Percentiles rank a stretch among this genome's conserved stretches.
Evolutionary conservation across 2,329 filamentous ascomycete genomes (phyloP).

Genomic region (Davidsoniella australis): DNA sequence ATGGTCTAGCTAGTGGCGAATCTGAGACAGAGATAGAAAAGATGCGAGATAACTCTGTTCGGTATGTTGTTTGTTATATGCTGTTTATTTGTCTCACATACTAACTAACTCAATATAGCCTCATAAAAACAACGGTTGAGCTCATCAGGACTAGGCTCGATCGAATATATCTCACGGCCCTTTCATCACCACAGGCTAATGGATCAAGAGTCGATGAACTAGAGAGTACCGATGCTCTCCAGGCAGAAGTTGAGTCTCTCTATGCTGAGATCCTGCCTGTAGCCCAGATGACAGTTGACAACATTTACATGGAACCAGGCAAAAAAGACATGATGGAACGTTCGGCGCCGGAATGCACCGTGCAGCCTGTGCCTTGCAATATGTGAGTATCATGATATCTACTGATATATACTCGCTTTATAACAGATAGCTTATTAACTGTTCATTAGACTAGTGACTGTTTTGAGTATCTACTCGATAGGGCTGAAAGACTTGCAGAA

Average conservation of each 20-base stretch:
- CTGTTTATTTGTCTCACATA: background rate
- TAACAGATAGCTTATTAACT: slow-evolving; percentile 14
- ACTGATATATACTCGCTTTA: background rate
- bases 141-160: slow-evolving; percentile 36
- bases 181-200: slow-evolving; percentile 15
- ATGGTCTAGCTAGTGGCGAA: slow-evolving; percentile 29
- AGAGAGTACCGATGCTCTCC: slow-evolving; percentile 27
- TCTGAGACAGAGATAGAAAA: slow-evolving; percentile 36
- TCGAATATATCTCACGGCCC: slow-evolving; percentile 33
- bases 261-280: slow-evolving; percentile 53
- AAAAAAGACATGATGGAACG: slow-evolving; percentile 27
- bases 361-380: slow-evolving; percentile 30
- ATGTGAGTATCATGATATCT: slow-evolving; percentile 24
- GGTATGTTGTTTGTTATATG: slow-evolving; percentile 18
- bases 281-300: slow-evolving; percentile 52
- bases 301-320: slow-evolving; percentile 48
- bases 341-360: slow-evolving; percentile 26
- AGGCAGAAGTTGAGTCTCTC: slow-evolving; percentile 51
- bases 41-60: slow-evolving; percentile 42
- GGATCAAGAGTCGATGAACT: slow-evolving; percentile 22
- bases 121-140: slow-evolving; percentile 41
- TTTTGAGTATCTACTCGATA: slow-evolving; percentile 23
- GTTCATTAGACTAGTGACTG: slow-evolving; percentile 31
- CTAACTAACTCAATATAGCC: slow-evolving; percentile 18
- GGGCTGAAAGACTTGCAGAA: background rate